A percentile compares a stretch with the other conserved stretches of the same genome.
Evolutionary conservation across 208 protist species (phyloP).

Genomic region (Acanthamoeba royreba): DNA sequence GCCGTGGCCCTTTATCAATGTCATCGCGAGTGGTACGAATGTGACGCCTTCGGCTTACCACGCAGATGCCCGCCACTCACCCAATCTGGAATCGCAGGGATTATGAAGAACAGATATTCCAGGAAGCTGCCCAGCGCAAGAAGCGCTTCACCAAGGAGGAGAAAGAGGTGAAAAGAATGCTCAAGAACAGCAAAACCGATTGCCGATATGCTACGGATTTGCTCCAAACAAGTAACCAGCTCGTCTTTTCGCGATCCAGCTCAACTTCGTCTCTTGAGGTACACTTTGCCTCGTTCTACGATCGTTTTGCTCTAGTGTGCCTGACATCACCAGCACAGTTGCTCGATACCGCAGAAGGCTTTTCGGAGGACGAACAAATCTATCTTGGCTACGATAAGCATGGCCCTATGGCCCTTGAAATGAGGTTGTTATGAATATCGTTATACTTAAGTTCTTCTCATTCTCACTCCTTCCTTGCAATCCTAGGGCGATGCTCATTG

Average conservation of each 20-base stretch:
- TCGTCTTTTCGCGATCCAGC: background rate
- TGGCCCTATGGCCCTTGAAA: background rate
- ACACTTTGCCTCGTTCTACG: background rate
- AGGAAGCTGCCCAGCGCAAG: background rate
- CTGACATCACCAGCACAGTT: too few relatives aligned
- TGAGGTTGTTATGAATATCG: background rate
- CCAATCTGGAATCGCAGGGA: background rate
- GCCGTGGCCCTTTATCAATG: constrained; percentile 1
- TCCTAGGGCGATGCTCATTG: background rate
- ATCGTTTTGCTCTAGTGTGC: background rate
- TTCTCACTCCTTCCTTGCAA: background rate
- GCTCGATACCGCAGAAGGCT: too few relatives aligned
- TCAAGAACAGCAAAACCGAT: background rate
- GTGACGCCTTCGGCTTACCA: too few relatives aligned
- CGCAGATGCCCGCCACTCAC: background rate
- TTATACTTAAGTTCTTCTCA: background rate
- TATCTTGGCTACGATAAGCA: background rate
- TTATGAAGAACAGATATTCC: background rate
- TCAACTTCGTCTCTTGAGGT: background rate
- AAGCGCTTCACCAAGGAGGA: background rate
- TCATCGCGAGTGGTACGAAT: background rate
- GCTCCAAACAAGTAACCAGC: background rate
- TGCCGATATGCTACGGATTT: background rate
- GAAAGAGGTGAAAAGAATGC: background rate
- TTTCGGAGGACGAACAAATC: background rate